Evolutionary conservation across 768 basidiomycete genomes (phyloP).

Genomic region (Clitopilus passeckerianus): DNA sequence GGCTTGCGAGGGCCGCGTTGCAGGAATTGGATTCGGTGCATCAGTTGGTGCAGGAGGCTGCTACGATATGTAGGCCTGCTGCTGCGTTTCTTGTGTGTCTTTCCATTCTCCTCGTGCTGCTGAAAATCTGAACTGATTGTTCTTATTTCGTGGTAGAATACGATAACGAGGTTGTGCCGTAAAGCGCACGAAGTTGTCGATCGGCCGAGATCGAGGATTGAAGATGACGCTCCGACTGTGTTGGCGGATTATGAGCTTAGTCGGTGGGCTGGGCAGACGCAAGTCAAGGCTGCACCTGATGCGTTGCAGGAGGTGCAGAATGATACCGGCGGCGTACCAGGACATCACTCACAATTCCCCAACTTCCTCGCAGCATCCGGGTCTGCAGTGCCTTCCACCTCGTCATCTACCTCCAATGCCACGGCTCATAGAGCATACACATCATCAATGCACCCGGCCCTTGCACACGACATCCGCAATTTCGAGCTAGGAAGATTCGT

Average conservation of each 20-base stretch:
- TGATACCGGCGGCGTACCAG: conserved; percentile 1
- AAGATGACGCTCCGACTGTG: conserved; percentile 20
- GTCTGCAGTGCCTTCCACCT: not conserved
- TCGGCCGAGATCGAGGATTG: conserved; percentile 14
- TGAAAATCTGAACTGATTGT: not conserved
- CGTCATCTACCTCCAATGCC: conserved; percentile 9
- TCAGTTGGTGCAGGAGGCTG: conserved; percentile 42
- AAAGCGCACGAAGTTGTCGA: conserved; percentile 40
- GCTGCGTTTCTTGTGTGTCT: conserved; percentile 32
- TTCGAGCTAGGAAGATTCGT: conserved; percentile 22
- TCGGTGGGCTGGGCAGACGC: conserved; percentile 50
- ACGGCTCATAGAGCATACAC: no score
- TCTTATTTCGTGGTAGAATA: conserved; percentile 21
- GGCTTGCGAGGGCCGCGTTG: conserved; percentile 40
- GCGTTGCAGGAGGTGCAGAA: conserved; percentile 2
- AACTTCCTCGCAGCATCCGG: not conserved
- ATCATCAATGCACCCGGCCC: conserved; percentile 38
- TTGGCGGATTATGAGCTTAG: conserved; percentile 46
- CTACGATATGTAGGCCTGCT: conserved; percentile 39
- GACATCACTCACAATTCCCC: not conserved
- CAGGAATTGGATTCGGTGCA: conserved; percentile 42
- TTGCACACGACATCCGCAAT: conserved; percentile 40
- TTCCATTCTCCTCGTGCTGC: not conserved
- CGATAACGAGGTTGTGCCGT: conserved; percentile 32
- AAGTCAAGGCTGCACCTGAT: conserved; percentile 25